Conservation (phyloP, 208 protist genomes). For the Hexamita inflata region DNA sequence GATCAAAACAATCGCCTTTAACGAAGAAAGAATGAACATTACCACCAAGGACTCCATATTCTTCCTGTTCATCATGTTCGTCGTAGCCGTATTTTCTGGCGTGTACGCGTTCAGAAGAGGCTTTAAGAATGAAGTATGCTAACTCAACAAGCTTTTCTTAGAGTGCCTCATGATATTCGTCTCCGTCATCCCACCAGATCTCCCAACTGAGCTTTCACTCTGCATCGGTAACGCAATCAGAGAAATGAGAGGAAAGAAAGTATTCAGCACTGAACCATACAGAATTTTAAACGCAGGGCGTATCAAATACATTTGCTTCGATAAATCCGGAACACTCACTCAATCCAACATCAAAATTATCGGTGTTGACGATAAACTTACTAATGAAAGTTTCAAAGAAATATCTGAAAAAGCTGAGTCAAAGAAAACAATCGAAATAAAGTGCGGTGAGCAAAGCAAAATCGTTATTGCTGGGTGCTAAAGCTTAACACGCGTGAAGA, state of each 20-base stretch:
- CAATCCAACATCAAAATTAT: not conserved
- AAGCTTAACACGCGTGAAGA: not conserved
- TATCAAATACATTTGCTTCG: not conserved
- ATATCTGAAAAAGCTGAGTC: not conserved
- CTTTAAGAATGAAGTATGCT: not conserved
- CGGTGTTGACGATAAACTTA: not conserved
- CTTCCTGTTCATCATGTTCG: slow-evolving; percentile 12
- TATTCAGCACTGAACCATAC: slow-evolving; percentile 20
- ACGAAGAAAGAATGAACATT: not conserved
- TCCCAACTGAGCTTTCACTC: slow-evolving; percentile 21
- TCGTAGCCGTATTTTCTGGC: not conserved
- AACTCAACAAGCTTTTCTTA: not conserved
- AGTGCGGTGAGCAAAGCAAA: not conserved
- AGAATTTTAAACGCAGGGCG: slow-evolving; percentile 12
- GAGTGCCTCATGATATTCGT: slow-evolving; percentile 18
- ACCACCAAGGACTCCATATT: not conserved
- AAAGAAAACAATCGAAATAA: not conserved
- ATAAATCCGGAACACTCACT: slow-evolving; percentile 19
- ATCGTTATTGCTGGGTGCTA: not conserved
- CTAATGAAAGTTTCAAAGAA: not conserved
- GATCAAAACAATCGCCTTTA: slow-evolving; percentile 6
- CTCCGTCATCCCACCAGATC: slow-evolving; percentile 14
- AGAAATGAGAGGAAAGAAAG: not conserved
- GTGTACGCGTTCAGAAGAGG: not conserved
- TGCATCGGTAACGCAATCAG: not conserved